Conservation (phyloP, 2,329 filamentous ascomycete species). For the Ascomycota sp. region DNA sequence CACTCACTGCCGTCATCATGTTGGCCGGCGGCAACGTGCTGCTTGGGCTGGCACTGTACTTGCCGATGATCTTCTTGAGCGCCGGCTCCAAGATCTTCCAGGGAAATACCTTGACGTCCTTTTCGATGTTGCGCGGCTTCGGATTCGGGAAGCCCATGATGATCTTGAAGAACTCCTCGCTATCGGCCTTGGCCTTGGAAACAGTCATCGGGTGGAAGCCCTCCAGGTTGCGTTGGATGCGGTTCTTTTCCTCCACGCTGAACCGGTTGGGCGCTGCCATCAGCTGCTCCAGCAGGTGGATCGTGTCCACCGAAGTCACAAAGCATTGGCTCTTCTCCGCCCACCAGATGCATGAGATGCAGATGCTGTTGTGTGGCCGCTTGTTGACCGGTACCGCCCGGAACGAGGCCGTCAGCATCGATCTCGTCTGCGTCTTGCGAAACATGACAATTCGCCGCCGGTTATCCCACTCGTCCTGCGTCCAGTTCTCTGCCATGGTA, state of each 20-base stretch:
- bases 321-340: constrained; percentile 77
- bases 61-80: constrained; percentile 94
- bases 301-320: constrained; percentile 93
- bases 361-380: constrained; percentile 65
- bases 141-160: constrained; percentile 96
- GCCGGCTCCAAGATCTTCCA: constrained; percentile 80
- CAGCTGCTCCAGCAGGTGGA: constrained; percentile 79
- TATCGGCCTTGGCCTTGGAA: constrained; percentile 79
- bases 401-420: constrained; percentile 64
- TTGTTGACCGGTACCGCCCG: constrained; percentile 60
- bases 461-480: constrained; percentile 55
- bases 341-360: constrained; percentile 97
- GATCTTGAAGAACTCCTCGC: constrained; percentile 94
- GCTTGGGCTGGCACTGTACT: constrained; percentile 49
- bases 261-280: constrained; percentile 59
- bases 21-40: constrained; percentile 17
- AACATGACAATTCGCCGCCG: constrained; percentile 79
- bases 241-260: constrained; percentile 94
- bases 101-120: constrained; percentile 95
- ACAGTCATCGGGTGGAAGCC: constrained; percentile 85
- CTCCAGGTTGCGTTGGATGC: constrained; percentile 86
- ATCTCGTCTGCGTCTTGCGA: constrained; percentile 60
- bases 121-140: constrained; percentile 94
- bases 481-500: constrained; percentile 69
- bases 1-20: constrained; percentile 19